Evolutionary conservation across 805 yeast species (phyloP).

Genomic region (Aciculoconidium aculeatum): DNA sequence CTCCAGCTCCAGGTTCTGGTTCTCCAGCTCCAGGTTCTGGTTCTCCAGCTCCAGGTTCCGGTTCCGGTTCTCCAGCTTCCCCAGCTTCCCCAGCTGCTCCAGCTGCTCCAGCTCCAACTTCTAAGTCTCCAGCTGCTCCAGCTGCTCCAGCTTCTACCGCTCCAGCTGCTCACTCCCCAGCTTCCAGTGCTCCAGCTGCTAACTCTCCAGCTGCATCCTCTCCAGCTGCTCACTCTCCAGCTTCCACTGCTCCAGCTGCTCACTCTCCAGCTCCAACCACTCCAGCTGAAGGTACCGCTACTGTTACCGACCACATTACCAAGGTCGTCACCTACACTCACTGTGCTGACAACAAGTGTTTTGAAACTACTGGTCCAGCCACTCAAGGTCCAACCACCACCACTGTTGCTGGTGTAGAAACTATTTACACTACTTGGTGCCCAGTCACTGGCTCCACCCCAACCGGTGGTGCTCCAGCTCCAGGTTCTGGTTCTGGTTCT

Average conservation of each 20-base stretch:
- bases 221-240: too few species aligned
- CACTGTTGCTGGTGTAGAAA: conserved; percentile 10
- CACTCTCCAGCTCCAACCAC: conserved; percentile 9
- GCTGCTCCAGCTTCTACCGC: conserved; percentile 12
- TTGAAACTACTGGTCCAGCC: conserved; percentile 11
- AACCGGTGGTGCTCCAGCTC: conserved; percentile 1
- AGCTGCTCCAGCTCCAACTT: conserved; percentile 7
- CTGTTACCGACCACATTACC: conserved; percentile 12
- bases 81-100: conserved; percentile 11
- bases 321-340: conserved; percentile 24
- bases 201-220: conserved; percentile 6
- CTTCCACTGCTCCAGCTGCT: too few species aligned
- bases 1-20: conserved; percentile 10
- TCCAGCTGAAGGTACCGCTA: conserved; percentile 19
- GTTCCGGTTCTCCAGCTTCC: conserved; percentile 2
- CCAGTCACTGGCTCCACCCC: conserved; percentile 10
- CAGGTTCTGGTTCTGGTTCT: conserved; percentile 1
- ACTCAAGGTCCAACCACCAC: conserved; percentile 9
- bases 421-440: conserved; percentile 18
- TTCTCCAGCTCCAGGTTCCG: conserved; percentile 4
- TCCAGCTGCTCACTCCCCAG: conserved; percentile 10
- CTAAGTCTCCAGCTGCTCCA: conserved; percentile 6
- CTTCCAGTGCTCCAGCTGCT: conserved; percentile 10
- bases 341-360: conserved; percentile 22
- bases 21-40: conserved; percentile 8